A percentile compares a stretch with the other conserved stretches of the same genome.
Conservation (phyloP, 2,329 filamentous ascomycete species). For the Daldinia sp. region DNA sequence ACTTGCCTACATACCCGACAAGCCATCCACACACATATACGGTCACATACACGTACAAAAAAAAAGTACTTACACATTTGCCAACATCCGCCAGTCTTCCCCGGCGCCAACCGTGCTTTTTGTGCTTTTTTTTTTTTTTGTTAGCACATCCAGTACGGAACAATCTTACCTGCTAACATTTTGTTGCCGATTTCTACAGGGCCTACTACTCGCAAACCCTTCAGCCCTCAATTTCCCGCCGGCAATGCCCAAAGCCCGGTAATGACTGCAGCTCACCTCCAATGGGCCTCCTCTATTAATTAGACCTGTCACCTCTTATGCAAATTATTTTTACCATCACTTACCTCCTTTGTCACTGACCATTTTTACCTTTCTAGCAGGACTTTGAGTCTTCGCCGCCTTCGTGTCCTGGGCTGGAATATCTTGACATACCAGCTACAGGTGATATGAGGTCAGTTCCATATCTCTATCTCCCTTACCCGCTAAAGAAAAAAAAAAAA, state of each 20-base stretch:
- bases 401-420: conserved; percentile 59
- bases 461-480: not conserved
- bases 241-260: conserved; percentile 44
- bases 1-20: conserved; percentile 9
- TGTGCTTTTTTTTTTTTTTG: conserved; percentile 7
- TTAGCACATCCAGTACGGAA: conserved; percentile 20
- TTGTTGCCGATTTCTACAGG: conserved; percentile 37
- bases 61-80: not conserved
- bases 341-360: conserved; percentile 45
- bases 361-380: conserved; percentile 52
- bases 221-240: conserved; percentile 37
- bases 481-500: not conserved
- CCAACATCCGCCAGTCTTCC: conserved; percentile 1
- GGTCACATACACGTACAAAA: not conserved
- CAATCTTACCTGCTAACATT: conserved; percentile 38
- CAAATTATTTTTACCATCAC: conserved; percentile 24
- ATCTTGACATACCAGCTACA: conserved; percentile 60
- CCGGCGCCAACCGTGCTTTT: conserved; percentile 22
- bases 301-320: conserved; percentile 32
- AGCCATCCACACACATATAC: conserved; percentile 6
- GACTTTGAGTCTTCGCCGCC: conserved; percentile 64
- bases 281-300: conserved; percentile 33
- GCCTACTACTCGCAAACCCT: conserved; percentile 34
- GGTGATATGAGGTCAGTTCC: conserved; percentile 64
- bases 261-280: conserved; percentile 40